Evolutionary conservation across 768 basidiomycete species (phyloP).

Genomic region (Lactarius tabidus): DNA sequence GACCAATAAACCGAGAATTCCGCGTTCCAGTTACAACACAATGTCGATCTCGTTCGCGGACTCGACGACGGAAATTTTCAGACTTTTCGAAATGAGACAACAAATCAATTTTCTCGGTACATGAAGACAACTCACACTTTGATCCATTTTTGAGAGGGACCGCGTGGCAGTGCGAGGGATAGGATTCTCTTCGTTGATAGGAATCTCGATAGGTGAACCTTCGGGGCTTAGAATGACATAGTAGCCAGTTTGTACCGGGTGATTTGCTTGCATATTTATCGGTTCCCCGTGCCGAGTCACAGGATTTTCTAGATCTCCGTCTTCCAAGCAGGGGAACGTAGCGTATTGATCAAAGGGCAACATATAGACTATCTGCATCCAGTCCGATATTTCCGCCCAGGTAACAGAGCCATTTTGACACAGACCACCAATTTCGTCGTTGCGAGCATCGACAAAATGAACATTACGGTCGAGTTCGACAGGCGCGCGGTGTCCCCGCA

Average conservation of each 20-base stretch:
- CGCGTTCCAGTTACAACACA: background rate
- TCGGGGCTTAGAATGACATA: too few relatives aligned
- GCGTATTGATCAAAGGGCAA: too few relatives aligned
- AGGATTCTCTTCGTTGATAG: background rate
- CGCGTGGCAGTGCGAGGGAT: too few relatives aligned
- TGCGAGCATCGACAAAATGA: too few relatives aligned
- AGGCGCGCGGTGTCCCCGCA: background rate
- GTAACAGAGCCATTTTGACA: background rate
- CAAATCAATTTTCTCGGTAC: too few relatives aligned
- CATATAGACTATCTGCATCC: background rate
- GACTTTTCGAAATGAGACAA: background rate
- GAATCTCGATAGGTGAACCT: background rate
- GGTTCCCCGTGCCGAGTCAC: too few relatives aligned
- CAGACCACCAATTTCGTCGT: background rate
- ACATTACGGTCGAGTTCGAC: background rate
- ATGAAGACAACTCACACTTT: too few relatives aligned
- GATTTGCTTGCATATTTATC: too few relatives aligned
- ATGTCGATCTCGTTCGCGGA: background rate
- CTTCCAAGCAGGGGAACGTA: too few relatives aligned
- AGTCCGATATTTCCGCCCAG: background rate
- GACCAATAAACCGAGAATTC: background rate
- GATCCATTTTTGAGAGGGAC: too few relatives aligned
- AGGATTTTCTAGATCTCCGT: too few relatives aligned
- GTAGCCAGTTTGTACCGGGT: too few relatives aligned
- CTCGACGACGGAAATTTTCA: background rate